Base-by-base conservation (phyloP, 2,329 filamentous ascomycete genomes). In the Cladophialophora chaetospira region DNA sequence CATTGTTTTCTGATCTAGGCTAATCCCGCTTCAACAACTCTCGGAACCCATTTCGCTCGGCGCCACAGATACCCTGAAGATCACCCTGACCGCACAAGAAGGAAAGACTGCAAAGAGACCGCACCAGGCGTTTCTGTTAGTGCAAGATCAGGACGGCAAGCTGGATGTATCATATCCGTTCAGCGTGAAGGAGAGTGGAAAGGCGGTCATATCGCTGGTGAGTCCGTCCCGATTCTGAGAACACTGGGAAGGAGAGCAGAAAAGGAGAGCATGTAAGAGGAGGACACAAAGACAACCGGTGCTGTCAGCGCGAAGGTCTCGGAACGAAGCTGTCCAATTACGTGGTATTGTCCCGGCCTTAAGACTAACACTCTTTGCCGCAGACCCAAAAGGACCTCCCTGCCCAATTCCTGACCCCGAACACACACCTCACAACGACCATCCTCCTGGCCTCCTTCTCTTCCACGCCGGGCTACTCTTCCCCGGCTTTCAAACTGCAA, bases 351-450 rank as follows among this genome's bases (percentile, higher is more conserved):
- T n/a, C n/a, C n/a, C n/a, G n/a, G n/a, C n/a, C 17, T 11, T 21
- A 25, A 29, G 10, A 44, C 45, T 38, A 28, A 53, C 17, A n/a
- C 29, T n/a, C 13, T 10, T 40, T 11, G 9, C 25, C 4, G 53
- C 71, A 97, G 93, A 83, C 88, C 55, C 89, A 93, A 57, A 93
- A 91, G 77, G 92, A 97, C 68, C 84, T 99, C 58, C 93, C 94
- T 19, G 69, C 86, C 61, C 91, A 96, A 75, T 85, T 97, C 68
- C 83, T 95, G 62, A 78, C 87, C 26, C 13, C 47, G 5, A 51
- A 42, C 48, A 42, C 83, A 53, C 86, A 89, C 1, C 81, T 97
- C 68, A 81, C 86, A 65, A 92, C 91, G n/a, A 88, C 85, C 60
- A 76, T 99, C 42, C 80, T 96, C 45, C 82, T 99, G 65, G 94